Conservation (phyloP, 225 moss, liverwort and hornwort genomes). For the Neckera pumila region DNA sequence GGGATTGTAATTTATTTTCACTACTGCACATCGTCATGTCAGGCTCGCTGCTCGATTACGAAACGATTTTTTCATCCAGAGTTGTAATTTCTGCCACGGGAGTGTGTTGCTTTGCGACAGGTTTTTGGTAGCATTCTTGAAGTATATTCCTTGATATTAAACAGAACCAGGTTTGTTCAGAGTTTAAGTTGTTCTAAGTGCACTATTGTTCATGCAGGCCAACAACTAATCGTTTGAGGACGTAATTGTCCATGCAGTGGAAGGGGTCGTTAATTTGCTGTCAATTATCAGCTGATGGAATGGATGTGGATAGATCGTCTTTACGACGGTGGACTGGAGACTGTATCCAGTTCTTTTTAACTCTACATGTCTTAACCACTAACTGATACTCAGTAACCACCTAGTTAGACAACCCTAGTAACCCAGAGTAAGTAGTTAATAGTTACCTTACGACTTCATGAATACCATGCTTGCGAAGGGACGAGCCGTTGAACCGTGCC, state of each 20-base stretch:
- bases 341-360: background rate
- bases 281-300: background rate
- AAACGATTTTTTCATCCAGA: background rate
- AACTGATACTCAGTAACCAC: slow-evolving; percentile 5
- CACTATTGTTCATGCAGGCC: background rate
- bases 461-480: background rate
- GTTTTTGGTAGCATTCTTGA: background rate
- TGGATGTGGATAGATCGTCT: background rate
- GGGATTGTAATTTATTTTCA: background rate
- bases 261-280: background rate
- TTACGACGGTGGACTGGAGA: background rate
- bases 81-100: background rate
- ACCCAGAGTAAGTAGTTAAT: background rate
- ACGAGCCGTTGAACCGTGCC: background rate
- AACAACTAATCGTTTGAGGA: background rate
- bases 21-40: background rate
- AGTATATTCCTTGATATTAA: background rate
- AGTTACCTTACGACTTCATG: background rate
- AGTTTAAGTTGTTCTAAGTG: background rate
- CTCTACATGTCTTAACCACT: background rate
- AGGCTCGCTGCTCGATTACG: background rate
- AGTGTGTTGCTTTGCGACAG: background rate
- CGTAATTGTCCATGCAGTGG: background rate
- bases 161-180: background rate
- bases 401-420: background rate